Conservation (phyloP, 805 yeast genomes). For the Sugiyamaella lignohabitans region DNA sequence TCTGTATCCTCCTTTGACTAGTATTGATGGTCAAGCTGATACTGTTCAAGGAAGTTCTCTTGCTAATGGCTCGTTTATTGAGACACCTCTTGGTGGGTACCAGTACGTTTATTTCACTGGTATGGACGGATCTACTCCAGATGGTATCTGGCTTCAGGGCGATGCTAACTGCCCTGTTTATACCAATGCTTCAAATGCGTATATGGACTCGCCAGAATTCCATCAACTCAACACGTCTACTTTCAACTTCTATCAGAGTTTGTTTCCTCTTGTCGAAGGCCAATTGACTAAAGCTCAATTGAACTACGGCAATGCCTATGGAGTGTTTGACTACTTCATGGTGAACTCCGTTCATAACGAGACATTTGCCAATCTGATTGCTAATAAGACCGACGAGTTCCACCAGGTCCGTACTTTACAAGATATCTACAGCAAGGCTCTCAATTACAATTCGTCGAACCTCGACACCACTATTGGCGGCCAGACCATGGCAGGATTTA, state of each 20-base stretch:
- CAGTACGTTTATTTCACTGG: constrained; percentile 41
- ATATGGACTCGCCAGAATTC: constrained; percentile 31
- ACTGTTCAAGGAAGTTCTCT: constrained; percentile 24
- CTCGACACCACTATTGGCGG: constrained; percentile 38
- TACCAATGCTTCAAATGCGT: constrained; percentile 31
- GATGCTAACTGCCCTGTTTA: constrained; percentile 39
- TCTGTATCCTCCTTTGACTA: constrained; percentile 39
- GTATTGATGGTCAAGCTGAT: constrained; percentile 21
- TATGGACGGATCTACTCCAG: constrained; percentile 33
- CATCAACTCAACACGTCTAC: constrained; percentile 33
- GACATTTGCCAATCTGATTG: constrained; percentile 26
- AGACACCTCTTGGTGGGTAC: constrained; percentile 39
- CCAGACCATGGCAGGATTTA: constrained; percentile 35
- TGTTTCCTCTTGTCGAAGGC: constrained; percentile 26
- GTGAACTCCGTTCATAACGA: constrained; percentile 40
- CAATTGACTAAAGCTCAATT: constrained; percentile 26
- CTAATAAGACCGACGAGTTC: constrained; percentile 22
- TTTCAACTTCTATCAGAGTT: constrained; percentile 35
- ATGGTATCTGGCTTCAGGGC: constrained; percentile 39
- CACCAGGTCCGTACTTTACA: constrained; percentile 33
- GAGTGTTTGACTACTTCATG: constrained; percentile 37
- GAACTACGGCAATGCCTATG: constrained; percentile 37
- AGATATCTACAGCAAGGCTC: constrained; percentile 37
- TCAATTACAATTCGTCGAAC: constrained; percentile 30
- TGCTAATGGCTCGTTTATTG: constrained; percentile 38